phyloP scores from a whole-genome alignment of 2,329 filamentous ascomycete species.

The Leptographium galeiforme region DNA sequence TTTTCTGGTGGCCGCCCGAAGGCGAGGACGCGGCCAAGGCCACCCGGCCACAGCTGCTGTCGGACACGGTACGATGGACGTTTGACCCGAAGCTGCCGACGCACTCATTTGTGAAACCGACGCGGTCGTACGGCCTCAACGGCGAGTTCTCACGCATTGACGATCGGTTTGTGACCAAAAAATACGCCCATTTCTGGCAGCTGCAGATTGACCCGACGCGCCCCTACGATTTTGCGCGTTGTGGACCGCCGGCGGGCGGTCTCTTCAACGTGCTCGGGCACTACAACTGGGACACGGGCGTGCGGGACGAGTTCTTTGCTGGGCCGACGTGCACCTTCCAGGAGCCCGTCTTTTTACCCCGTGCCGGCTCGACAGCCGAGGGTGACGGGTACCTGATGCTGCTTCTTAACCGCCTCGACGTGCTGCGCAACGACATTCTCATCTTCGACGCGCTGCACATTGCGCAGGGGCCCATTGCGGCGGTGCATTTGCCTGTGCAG shows the following conservation, averaged over 20 bases:
- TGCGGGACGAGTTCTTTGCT: conserved; percentile 28
- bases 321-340: conserved; percentile 34
- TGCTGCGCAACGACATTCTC: conserved; percentile 28
- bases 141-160: conserved; percentile 37
- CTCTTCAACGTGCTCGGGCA: conserved; percentile 35
- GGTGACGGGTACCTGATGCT: conserved; percentile 37
- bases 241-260: conserved; percentile 27
- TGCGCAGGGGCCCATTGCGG: conserved; percentile 23
- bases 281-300: conserved; percentile 25
- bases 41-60: conserved; percentile 21
- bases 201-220: conserved; percentile 20
- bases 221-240: conserved; percentile 30
- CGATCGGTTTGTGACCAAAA: conserved; percentile 29
- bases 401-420: conserved; percentile 30
- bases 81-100: conserved; percentile 23
- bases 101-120: conserved; percentile 23
- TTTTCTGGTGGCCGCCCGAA: conserved; percentile 30
- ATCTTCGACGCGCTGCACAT: conserved; percentile 28
- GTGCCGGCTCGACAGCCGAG: conserved; percentile 23
- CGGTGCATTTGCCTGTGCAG: conserved; percentile 26
- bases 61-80: conserved; percentile 26
- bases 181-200: conserved; percentile 34
- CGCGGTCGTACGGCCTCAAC: conserved; percentile 25
- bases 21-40: conserved; percentile 12
- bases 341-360: conserved; percentile 39